Conservation (phyloP, 306 rosid genomes). For the Quercus agrifolia region DNA sequence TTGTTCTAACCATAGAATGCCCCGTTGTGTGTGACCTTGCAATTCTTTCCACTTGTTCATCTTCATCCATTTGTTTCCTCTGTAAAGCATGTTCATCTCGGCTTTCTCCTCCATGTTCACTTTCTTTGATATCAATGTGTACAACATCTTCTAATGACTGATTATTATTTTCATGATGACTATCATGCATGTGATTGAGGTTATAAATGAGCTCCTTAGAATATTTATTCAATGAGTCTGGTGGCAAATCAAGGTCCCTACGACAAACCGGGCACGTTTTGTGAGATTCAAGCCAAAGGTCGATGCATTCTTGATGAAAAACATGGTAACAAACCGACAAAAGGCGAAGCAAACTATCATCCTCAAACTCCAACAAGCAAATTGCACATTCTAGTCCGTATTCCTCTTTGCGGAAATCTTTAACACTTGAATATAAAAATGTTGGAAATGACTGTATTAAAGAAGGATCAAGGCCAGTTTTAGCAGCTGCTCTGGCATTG, state of each 20-base stretch:
- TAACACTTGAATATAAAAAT: constrained; percentile 47
- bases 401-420: constrained; percentile 41
- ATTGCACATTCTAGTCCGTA: constrained; percentile 57
- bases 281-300: constrained; percentile 64
- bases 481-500: constrained; percentile 8
- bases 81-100: background rate
- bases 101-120: constrained; percentile 2
- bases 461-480: constrained; percentile 47
- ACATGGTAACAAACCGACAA: constrained; percentile 63
- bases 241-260: constrained; percentile 36
- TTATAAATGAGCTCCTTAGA: background rate
- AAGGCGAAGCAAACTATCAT: constrained; percentile 50
- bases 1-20: constrained; percentile 52
- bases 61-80: background rate
- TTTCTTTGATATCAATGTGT: constrained; percentile 36
- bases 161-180: background rate
- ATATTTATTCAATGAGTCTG: background rate
- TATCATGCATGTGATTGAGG: background rate
- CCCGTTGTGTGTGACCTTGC: constrained; percentile 69
- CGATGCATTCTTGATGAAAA: constrained; percentile 79
- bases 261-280: constrained; percentile 87
- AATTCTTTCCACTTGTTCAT: constrained; percentile 14
- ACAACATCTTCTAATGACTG: constrained; percentile 5
- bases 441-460: constrained; percentile 54
- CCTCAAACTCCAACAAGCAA: constrained; percentile 63